Percentiles rank a stretch among this genome's conserved stretches.
Evolutionary conservation across 1,284 basidiomycete species (phyloP).

Genomic region (Ceratobasidium papillatum): DNA sequence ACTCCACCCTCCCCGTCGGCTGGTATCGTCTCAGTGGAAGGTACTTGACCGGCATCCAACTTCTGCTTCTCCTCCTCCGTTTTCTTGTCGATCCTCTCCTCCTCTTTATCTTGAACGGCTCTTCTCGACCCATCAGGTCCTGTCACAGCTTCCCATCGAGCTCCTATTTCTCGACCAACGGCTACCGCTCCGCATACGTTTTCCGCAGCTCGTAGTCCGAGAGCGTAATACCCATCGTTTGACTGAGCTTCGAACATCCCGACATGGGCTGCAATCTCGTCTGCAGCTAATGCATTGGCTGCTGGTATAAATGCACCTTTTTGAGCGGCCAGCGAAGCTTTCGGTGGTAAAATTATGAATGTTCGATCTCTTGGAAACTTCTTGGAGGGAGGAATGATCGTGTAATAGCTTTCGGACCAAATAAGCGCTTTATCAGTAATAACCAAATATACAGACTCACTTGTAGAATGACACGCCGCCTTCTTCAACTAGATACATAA

Average conservation of each 20-base stretch:
- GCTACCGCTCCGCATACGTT: constrained; percentile 51
- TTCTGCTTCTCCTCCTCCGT: constrained; percentile 41
- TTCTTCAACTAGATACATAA: constrained; percentile 67
- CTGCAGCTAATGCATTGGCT: constrained; percentile 70
- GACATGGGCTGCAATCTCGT: constrained; percentile 88
- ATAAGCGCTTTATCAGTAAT: background rate
- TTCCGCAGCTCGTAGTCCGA: constrained; percentile 72
- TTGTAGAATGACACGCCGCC: constrained; percentile 76
- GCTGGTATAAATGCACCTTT: constrained; percentile 64
- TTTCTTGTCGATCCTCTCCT: constrained; percentile 40
- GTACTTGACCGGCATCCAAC: constrained; percentile 32
- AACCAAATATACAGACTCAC: constrained; percentile 58
- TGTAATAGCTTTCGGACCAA: constrained; percentile 71
- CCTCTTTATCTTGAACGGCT: constrained; percentile 40
- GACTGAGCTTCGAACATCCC: constrained; percentile 85
- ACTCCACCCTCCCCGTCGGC: constrained; percentile 20
- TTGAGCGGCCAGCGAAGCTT: constrained; percentile 59
- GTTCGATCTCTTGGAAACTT: constrained; percentile 65
- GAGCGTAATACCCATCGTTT: constrained; percentile 91
- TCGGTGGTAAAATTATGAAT: constrained; percentile 77
- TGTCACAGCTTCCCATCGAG: constrained; percentile 38
- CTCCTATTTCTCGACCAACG: constrained; percentile 43
- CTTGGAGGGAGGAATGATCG: constrained; percentile 67
- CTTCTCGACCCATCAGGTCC: constrained; percentile 30
- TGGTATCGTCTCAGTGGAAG: constrained; percentile 22